Evolutionary conservation across 2,329 filamentous ascomycete species (phyloP), one percentile per base, ranked within the genome.

Genomic region (Acrocalymma vagum): DNA sequence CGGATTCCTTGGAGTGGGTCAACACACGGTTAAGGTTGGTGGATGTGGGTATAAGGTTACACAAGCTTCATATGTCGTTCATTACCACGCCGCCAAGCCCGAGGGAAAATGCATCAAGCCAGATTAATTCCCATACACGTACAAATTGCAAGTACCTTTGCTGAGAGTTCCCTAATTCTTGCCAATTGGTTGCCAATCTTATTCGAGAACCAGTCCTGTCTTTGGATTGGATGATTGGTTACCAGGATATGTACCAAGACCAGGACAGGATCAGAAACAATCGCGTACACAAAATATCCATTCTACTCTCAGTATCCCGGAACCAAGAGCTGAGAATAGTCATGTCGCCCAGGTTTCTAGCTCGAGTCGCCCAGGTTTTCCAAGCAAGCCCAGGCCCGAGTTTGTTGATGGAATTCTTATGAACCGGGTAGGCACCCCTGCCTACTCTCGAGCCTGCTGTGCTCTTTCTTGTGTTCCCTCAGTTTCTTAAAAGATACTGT

Each of bases 31-130:
- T 38, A 15, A 20, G 29, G 29, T 45, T 40, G 26, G 28, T 34
- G 22, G 35, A 36, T 9, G 45, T 45, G 24, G 14, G 33, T 38
- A 43, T 36, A 38, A 43, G 34, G 45, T 49, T 49, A 36, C 29
- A 43, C 38, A 26, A 47, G 38, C 38, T 26, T 42, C 39, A 45
- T 55, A 34, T 51, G 43, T 46, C 17, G 30, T 30, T 38, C 36
- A 45, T 43, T 49, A 27, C 42, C 45, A 33, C 20, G 27, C 10
- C 11, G 53, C 48, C 51, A 54, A 57, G 51, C 29, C 39, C 43
- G 40, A 42, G 48, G 39, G 44, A 31, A 38, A 16, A 40, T 18
- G 33, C 27, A n/a, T 27, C 22, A 8, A n/a, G 17, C 13, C 25
- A 42, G 15, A 42, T 42, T 42, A 36, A 33, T 18, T 24, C 30